A percentile compares a stretch with the other conserved stretches of the same genome.
These are phyloP conservation scores for Sanguinoderma infundibulare DNA, from an alignment of 1,284 basidiomycete genomes.

Conservation along the genomic window DNA sequence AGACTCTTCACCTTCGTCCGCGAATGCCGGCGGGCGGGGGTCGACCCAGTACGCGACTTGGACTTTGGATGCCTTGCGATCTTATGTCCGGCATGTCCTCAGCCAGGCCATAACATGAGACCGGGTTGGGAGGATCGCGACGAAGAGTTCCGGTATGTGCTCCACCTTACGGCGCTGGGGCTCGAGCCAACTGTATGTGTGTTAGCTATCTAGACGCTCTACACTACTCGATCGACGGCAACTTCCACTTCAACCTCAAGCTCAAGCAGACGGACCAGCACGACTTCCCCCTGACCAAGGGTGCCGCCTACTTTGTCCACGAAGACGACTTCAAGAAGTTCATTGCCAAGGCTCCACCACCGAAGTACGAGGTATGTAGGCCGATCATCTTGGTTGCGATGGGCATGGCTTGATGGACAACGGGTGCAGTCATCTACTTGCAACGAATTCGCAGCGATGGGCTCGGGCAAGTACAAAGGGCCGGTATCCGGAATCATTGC, in stretches of 20 bases:
- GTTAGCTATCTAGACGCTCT: slow-evolving; percentile 8
- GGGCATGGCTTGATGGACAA: background rate
- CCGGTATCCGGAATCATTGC: background rate
- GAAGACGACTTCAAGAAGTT: slow-evolving; percentile 7
- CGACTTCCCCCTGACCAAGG: slow-evolving; percentile 8
- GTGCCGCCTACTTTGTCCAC: slow-evolving; percentile 13
- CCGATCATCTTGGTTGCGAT: background rate
- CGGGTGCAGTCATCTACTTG: background rate
- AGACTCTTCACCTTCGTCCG: background rate
- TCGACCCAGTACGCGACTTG: background rate
- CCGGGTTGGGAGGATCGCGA: background rate
- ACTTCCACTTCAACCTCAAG: slow-evolving; percentile 19
- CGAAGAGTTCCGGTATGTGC: background rate
- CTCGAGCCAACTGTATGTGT: background rate
- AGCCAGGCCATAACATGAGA: background rate
- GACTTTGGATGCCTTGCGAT: background rate
- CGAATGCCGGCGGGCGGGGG: background rate
- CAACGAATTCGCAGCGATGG: background rate
- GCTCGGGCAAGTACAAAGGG: background rate
- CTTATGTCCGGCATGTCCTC: background rate
- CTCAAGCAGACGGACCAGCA: slow-evolving; percentile 8
- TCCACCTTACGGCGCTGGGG: background rate
- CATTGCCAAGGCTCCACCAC: background rate
- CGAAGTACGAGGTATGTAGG: background rate
- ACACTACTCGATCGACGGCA: slow-evolving; percentile 14